Percentiles rank a stretch among this genome's conserved stretches.
phyloP scores from a whole-genome alignment of 1,139 yeast species.

The Debaryomyces coudertii region DNA sequence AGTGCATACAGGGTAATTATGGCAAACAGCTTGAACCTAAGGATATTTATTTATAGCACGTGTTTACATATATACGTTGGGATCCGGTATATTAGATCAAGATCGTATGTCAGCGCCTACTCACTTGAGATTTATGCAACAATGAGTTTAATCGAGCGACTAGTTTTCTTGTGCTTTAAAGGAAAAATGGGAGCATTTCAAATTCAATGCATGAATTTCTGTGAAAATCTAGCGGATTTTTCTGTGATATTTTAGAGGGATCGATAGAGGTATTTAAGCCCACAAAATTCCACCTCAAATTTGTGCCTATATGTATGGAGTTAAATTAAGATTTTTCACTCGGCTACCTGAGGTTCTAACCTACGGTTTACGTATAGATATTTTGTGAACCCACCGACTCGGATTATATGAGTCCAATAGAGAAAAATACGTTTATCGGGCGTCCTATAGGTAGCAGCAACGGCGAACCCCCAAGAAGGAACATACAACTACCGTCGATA shows the following conservation, averaged over 20 bases:
- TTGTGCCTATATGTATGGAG: neutral
- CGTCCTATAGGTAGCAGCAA: neutral
- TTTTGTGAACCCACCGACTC: neutral
- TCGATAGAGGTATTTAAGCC: slow-evolving; percentile 4
- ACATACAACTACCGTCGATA: slow-evolving; percentile 37
- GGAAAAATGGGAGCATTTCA: slow-evolving; percentile 1
- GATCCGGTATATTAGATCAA: neutral
- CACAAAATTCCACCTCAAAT: neutral
- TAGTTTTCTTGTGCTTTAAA: slow-evolving; percentile 1
- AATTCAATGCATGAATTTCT: slow-evolving; percentile 2
- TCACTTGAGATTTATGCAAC: slow-evolving; percentile 2
- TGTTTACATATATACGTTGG: neutral
- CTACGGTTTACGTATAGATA: neutral
- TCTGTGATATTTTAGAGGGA: neutral
- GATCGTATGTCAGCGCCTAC: slow-evolving; percentile 4
- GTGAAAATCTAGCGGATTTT: slow-evolving; percentile 1
- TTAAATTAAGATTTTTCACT: neutral
- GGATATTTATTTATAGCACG: neutral
- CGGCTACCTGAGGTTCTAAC: neutral
- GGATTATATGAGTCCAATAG: neutral
- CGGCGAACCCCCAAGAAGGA: neutral
- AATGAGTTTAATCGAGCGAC: slow-evolving; percentile 3
- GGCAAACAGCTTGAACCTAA: neutral
- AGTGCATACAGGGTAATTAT: neutral
- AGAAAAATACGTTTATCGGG: neutral